Percentiles rank a stretch among this genome's conserved stretches.
These are phyloP conservation scores for Penicillium olsonii DNA, from an alignment of 2,329 filamentous ascomycete genomes.

Conservation along the genomic window DNA sequence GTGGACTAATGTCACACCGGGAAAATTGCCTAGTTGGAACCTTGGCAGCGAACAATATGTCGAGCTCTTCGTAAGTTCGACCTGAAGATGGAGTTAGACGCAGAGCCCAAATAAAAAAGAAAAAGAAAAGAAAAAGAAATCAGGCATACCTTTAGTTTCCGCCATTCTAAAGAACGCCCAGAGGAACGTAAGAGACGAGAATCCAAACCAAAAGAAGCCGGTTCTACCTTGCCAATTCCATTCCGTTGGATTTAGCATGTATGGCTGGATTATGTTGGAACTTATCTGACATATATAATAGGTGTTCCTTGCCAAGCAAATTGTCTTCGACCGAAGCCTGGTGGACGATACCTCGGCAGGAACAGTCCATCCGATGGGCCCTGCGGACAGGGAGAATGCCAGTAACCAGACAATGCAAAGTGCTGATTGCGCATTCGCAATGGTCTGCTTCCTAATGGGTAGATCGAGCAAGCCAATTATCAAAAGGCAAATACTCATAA, in stretches of 20 bases:
- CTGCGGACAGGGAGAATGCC: conserved; percentile 56
- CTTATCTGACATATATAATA: conserved; percentile 54
- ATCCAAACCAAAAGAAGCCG: conserved; percentile 39
- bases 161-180: conserved; percentile 31
- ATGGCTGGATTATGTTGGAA: conserved; percentile 40
- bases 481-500: conserved; percentile 31
- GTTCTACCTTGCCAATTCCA: conserved; percentile 38
- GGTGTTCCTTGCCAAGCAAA: conserved; percentile 52
- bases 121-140: no score
- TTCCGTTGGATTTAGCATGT: conserved; percentile 32
- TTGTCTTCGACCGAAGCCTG: conserved; percentile 56
- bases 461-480: conserved; percentile 29
- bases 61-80: no score
- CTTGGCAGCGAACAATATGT: no score
- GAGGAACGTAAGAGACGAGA: conserved; percentile 23
- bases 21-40: no score
- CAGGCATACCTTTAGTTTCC: neutral
- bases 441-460: conserved; percentile 7
- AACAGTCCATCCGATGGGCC: conserved; percentile 55
- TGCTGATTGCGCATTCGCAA: conserved; percentile 39
- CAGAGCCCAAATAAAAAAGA: no score
- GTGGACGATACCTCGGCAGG: conserved; percentile 56
- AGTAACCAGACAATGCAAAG: conserved; percentile 56
- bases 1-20: no score
- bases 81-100: no score